These are phyloP conservation scores for Pachysolen tannophilus DNA, from an alignment of 805 yeast genomes.

Conservation along the genomic window DNA sequence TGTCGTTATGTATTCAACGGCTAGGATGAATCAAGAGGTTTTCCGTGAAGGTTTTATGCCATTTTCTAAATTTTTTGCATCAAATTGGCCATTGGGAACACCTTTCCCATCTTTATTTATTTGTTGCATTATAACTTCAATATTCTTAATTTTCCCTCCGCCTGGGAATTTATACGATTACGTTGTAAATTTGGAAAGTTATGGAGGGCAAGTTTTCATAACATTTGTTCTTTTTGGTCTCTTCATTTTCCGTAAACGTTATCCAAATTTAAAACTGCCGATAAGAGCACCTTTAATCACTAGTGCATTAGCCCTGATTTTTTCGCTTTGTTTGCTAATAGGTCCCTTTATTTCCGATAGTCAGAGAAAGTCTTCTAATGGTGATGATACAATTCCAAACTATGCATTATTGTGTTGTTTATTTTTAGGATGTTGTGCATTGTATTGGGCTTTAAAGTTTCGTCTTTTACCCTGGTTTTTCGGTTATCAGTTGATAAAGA, in stretches of 20 bases:
- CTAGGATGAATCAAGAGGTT: conserved; percentile 48
- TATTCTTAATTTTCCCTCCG: conserved; percentile 33
- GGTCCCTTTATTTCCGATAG: conserved; percentile 42
- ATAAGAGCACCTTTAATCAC: conserved; percentile 45
- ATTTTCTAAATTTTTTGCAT: conserved; percentile 39
- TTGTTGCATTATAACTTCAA: conserved; percentile 32
- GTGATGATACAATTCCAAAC: conserved; percentile 42
- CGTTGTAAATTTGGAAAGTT: conserved; percentile 43
- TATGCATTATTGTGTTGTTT: conserved; percentile 39
- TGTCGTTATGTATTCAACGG: conserved; percentile 44
- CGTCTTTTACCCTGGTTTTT: conserved; percentile 35
- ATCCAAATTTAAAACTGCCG: conserved; percentile 40
- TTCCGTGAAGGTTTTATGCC: conserved; percentile 51
- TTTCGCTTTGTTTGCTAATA: conserved; percentile 39
- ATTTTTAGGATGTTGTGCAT: conserved; percentile 32
- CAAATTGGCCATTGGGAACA: conserved; percentile 47
- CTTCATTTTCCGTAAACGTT: conserved; percentile 41
- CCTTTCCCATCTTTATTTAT: conserved; percentile 39
- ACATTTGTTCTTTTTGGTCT: conserved; percentile 49
- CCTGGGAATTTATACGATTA: conserved; percentile 44
- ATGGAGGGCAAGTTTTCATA: conserved; percentile 41
- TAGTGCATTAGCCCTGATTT: conserved; percentile 33
- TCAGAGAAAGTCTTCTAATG: too few relatives aligned
- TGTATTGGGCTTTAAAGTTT: conserved; percentile 51
- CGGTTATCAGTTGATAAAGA: conserved; percentile 36